These are phyloP conservation scores for Strobilomyces echinocephalus DNA, from an alignment of 768 basidiomycete species.

Conservation along the genomic window DNA sequence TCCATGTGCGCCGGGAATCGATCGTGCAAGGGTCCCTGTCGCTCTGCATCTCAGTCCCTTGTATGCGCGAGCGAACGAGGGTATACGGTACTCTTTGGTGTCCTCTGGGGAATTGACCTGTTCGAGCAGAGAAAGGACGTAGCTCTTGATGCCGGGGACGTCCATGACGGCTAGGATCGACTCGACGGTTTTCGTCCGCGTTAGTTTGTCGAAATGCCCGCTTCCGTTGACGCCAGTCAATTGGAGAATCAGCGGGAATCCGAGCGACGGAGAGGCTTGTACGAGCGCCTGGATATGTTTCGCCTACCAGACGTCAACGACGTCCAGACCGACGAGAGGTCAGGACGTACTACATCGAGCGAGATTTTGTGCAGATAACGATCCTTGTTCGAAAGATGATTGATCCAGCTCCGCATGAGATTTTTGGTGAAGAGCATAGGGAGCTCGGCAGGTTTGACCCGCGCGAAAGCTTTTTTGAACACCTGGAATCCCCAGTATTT, in stretches of 20 bases:
- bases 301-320: constrained; percentile 43
- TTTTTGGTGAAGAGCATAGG: constrained; percentile 91
- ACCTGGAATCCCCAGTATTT: constrained; percentile 97
- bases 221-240: constrained; percentile 79
- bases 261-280: constrained; percentile 69
- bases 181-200: constrained; percentile 90
- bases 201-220: constrained; percentile 86
- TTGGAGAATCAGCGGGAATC: constrained; percentile 80
- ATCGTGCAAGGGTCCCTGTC: constrained; percentile 43
- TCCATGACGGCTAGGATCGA: constrained; percentile 73
- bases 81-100: constrained; percentile 37
- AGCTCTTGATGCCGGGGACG: constrained; percentile 66
- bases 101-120: constrained; percentile 51
- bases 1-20: constrained; percentile 69
- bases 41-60: constrained; percentile 11
- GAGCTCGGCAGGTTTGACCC: constrained; percentile 58
- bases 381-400: constrained; percentile 85
- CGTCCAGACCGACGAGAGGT: not conserved
- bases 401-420: constrained; percentile 96
- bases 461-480: constrained; percentile 73
- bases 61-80: constrained; percentile 1
- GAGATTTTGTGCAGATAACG: constrained; percentile 89
- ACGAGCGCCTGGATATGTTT: constrained; percentile 72
- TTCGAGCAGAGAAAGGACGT: constrained; percentile 65
- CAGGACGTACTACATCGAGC: constrained; percentile 61